phyloP scores from a whole-genome alignment of 805 yeast species.

The Candida boidinii region DNA sequence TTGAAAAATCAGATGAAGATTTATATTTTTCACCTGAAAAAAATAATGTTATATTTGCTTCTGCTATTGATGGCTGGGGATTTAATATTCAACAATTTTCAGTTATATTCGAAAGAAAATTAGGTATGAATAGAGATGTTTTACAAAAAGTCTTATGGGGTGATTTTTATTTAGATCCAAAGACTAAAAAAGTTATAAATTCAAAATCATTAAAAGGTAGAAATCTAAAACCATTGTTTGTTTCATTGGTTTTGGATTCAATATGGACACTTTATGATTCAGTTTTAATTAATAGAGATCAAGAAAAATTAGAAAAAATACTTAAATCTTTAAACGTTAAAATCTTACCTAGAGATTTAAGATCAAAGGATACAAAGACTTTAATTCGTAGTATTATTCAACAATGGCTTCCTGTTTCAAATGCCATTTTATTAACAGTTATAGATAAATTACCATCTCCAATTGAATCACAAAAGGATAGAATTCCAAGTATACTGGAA shows the following conservation, averaged over 20 bases:
- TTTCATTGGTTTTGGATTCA: constrained; percentile 75
- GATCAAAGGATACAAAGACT: constrained; percentile 66
- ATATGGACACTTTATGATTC: constrained; percentile 88
- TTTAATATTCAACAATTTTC: constrained; percentile 86
- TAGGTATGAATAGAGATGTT: constrained; percentile 75
- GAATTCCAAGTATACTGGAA: constrained; percentile 61
- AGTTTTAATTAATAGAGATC: constrained; percentile 54
- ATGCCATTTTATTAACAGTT: constrained; percentile 75
- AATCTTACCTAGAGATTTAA: constrained; percentile 64
- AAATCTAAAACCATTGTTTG: constrained; percentile 71
- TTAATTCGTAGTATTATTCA: constrained; percentile 63
- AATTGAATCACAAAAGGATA: constrained; percentile 55
- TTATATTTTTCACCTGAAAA: constrained; percentile 80
- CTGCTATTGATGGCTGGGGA: constrained; percentile 97
- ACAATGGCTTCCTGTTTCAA: constrained; percentile 92
- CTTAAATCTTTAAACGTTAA: constrained; percentile 58
- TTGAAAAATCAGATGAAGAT: constrained; percentile 73
- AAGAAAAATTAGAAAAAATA: constrained; percentile 67
- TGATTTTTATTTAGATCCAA: constrained; percentile 82
- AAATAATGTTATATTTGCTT: constrained; percentile 84
- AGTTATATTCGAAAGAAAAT: constrained; percentile 70
- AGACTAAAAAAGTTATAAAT: constrained; percentile 73
- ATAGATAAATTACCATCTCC: constrained; percentile 87
- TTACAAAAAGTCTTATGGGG: constrained; percentile 93
- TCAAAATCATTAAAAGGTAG: constrained; percentile 57